Evolutionary conservation across 2,329 filamentous ascomycete genomes (phyloP).

Genomic region (Penicillium sp.): DNA sequence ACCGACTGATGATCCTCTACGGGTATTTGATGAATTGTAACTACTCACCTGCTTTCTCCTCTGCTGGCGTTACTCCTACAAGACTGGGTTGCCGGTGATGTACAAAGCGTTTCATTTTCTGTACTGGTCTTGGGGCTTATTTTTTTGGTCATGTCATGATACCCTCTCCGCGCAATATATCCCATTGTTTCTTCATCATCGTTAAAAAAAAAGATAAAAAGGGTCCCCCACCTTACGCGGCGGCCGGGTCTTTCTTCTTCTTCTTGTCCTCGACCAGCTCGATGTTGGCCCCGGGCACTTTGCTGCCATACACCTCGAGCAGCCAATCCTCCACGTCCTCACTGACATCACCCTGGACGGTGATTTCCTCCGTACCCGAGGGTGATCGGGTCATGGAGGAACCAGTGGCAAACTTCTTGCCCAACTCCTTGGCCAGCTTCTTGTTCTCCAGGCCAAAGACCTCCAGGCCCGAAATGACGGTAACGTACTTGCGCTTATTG

Average conservation of each 20-base stretch:
- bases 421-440: constrained; percentile 93
- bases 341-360: constrained; percentile 94
- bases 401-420: constrained; percentile 97
- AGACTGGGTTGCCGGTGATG: not conserved
- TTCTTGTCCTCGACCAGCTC: constrained; percentile 95
- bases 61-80: not conserved
- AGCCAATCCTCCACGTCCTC: constrained; percentile 93
- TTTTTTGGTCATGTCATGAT: constrained; percentile 25
- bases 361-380: constrained; percentile 89
- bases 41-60: not conserved
- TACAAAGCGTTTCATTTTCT: not conserved
- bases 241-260: constrained; percentile 63
- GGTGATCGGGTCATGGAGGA: constrained; percentile 87
- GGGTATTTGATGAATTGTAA: constrained; percentile 34
- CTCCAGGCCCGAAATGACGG: constrained; percentile 86
- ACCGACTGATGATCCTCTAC: constrained; percentile 26
- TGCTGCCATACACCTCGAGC: constrained; percentile 75
- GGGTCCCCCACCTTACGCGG: not conserved
- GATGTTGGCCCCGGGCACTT: constrained; percentile 92
- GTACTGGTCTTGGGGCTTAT: constrained; percentile 6
- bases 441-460: constrained; percentile 90
- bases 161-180: constrained; percentile 16
- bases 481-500: constrained; percentile 97
- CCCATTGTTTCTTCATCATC: constrained; percentile 14
- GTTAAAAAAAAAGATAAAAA: constrained; percentile 3